Evolutionary conservation across 352 stramenopile genomes (phyloP).

Genomic region (Phytophthora syringae): DNA sequence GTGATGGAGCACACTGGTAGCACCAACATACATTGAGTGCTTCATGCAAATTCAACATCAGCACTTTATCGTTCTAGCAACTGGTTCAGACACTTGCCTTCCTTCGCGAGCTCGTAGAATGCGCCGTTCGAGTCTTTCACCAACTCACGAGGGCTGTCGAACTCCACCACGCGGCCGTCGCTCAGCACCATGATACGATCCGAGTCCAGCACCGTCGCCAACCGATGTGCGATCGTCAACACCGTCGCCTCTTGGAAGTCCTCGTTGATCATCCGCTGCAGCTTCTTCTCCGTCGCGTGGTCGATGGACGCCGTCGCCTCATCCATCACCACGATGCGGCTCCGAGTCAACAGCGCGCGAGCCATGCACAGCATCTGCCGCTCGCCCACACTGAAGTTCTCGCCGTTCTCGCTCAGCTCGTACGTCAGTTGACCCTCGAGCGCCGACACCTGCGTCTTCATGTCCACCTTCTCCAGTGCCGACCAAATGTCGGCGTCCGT

Average conservation of each 20-base stretch:
- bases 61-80: slow-evolving; percentile 5
- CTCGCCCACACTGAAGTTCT: slow-evolving; percentile 70
- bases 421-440: slow-evolving; percentile 30
- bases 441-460: slow-evolving; percentile 47
- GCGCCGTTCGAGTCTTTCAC: neutral
- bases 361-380: slow-evolving; percentile 93
- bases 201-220: slow-evolving; percentile 52
- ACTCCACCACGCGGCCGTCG: slow-evolving; percentile 83
- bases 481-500: slow-evolving; percentile 75
- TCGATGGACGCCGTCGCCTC: slow-evolving; percentile 90
- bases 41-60: too few relatives aligned
- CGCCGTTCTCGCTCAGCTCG: slow-evolving; percentile 21
- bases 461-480: slow-evolving; percentile 76
- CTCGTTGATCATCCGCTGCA: slow-evolving; percentile 26
- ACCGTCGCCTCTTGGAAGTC: slow-evolving; percentile 91
- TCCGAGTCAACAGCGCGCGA: slow-evolving; percentile 87
- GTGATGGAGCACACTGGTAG: too few relatives aligned
- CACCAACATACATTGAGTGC: too few relatives aligned
- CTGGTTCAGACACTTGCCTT: slow-evolving; percentile 20
- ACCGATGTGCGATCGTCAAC: slow-evolving; percentile 93
- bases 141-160: slow-evolving; percentile 64
- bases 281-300: slow-evolving; percentile 58
- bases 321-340: slow-evolving; percentile 93
- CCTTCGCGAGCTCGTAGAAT: slow-evolving; percentile 19
- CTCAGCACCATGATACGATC: slow-evolving; percentile 89